A percentile compares a stretch with the other conserved stretches of the same genome.
These are phyloP conservation scores for Thermothielavioides terrestris DNA, from an alignment of 495 filamentous ascomycete species.

Conservation along the genomic window DNA sequence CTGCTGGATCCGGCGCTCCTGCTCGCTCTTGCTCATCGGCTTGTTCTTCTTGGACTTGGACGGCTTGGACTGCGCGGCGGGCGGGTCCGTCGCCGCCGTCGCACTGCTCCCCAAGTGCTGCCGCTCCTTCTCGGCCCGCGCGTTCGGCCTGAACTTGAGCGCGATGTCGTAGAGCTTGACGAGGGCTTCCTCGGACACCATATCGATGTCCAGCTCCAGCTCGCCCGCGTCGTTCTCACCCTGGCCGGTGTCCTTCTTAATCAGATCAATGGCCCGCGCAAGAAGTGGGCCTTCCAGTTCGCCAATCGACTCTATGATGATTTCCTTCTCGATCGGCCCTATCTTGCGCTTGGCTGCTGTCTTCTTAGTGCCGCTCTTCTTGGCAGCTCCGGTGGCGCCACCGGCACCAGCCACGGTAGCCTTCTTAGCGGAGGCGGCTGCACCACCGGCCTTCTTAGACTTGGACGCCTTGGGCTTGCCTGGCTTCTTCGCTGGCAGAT, in stretches of 20 bases:
- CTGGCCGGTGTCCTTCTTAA: constrained; percentile 75
- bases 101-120: constrained; percentile 20
- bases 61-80: constrained; percentile 32
- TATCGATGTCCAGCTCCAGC: constrained; percentile 85
- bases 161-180: constrained; percentile 69
- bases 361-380: constrained; percentile 39
- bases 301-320: constrained; percentile 73
- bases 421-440: constrained; percentile 23
- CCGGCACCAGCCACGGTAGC: constrained; percentile 23
- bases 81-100: constrained; percentile 25
- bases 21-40: constrained; percentile 92
- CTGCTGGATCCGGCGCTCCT: constrained; percentile 78
- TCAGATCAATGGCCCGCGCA: constrained; percentile 74
- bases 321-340: constrained; percentile 71
- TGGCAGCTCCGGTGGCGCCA: constrained; percentile 28
- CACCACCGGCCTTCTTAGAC: constrained; percentile 25
- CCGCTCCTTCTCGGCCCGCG: constrained; percentile 33
- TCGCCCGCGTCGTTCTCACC: constrained; percentile 75
- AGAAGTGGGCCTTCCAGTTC: constrained; percentile 65
- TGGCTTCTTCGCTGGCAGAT: constrained; percentile 29
- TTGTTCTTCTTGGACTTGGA: constrained; percentile 93
- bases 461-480: constrained; percentile 33
- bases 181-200: constrained; percentile 65
- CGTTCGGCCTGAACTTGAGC: constrained; percentile 53
- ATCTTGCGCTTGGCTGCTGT: constrained; percentile 47